phyloP scores from a whole-genome alignment of 2,329 filamentous ascomycete genomes.

The Emergomyces orientalis region DNA sequence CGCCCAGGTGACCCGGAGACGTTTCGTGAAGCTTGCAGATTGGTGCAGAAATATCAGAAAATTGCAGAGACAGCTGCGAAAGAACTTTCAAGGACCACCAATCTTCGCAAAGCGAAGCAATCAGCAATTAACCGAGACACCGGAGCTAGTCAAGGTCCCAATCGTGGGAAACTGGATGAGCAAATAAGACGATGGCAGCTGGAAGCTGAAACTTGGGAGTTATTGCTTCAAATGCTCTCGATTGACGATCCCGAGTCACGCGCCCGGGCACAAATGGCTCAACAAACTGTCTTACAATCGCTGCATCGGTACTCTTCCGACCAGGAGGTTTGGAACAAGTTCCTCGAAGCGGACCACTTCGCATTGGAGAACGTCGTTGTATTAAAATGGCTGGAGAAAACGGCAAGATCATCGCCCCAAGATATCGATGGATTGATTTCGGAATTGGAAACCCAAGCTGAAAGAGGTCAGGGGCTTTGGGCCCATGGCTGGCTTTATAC shows the following conservation, averaged over 20 bases:
- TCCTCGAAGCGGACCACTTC: slow-evolving; percentile 60
- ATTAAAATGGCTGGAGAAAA: slow-evolving; percentile 76
- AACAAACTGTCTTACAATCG: slow-evolving; percentile 33
- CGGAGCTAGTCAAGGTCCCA: neutral
- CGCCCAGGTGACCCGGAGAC: slow-evolving; percentile 40
- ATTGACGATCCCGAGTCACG: slow-evolving; percentile 51
- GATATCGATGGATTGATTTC: slow-evolving; percentile 67
- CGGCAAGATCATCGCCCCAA: slow-evolving; percentile 56
- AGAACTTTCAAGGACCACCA: slow-evolving; percentile 34
- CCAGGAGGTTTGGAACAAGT: slow-evolving; percentile 59
- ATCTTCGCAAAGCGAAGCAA: slow-evolving; percentile 30
- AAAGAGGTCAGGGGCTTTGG: slow-evolving; percentile 66
- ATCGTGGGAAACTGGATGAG: slow-evolving; percentile 17
- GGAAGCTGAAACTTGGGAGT: slow-evolving; percentile 84
- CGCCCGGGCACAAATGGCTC: slow-evolving; percentile 30
- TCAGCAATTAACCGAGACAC: slow-evolving; percentile 1
- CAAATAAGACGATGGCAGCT: slow-evolving; percentile 60
- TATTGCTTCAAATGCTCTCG: slow-evolving; percentile 65
- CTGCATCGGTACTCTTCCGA: slow-evolving; percentile 51
- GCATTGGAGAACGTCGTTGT: slow-evolving; percentile 72
- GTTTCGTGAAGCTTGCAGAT: slow-evolving; percentile 57
- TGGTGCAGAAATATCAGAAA: slow-evolving; percentile 56
- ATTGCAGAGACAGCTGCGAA: slow-evolving; percentile 44
- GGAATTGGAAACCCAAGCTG: slow-evolving; percentile 65
- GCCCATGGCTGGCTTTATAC: slow-evolving; percentile 89